Evolutionary conservation across 495 filamentous ascomycete species (phyloP), one percentile per base, ranked within the genome.

Genomic region (Penicillium crystallinum): DNA sequence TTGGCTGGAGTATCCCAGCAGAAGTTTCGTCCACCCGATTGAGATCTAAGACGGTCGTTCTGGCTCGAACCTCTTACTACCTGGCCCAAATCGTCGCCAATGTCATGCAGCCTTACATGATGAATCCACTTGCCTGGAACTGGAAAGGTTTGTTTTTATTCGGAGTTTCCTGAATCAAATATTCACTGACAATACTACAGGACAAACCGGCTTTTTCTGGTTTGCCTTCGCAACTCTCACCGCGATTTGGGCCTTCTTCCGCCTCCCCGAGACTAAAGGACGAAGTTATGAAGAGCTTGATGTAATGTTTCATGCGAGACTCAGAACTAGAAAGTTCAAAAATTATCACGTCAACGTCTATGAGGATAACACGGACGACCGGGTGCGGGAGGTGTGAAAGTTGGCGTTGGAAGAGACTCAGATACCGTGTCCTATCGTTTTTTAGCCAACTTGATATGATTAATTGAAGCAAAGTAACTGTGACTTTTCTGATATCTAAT

Each of bases 261-360:
- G 72, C 3, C 53, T 77, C 30, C 59, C 75, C 3, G 76, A 79
- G 54, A 76, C 77, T 1, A 66, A 66, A 44, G 54, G 68, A 48
- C 69, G 76, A 11, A 81, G 77, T 12, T 80, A 71, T 55, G 74
- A 71, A 6, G 79, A 79, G 60, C 65, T 84, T n/a, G 80, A 83
- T 57, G 71, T 83, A 25, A 64, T 84, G 51, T 85, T 83, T 63
- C 70, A 77, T 49, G 70, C 73, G 38, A 68, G 65, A 17, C 66
- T 80, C 4, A 58, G 61, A 1, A 74, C 77, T 6, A 67, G 74
- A 48, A 67, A 79, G 53, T 82, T 82, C 57, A 64, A 56, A 18
- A 58, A 50, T 0, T 63, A 61, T 45, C 39, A 59, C 21, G 44
- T 63, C 15, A 45, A 59, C 37, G 41, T 52, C 10, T 59, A 55